Percentiles rank a stretch among this genome's conserved stretches.
Evolutionary conservation across 2,329 filamentous ascomycete species (phyloP).

Genomic region (Apiospora saccharicola): DNA sequence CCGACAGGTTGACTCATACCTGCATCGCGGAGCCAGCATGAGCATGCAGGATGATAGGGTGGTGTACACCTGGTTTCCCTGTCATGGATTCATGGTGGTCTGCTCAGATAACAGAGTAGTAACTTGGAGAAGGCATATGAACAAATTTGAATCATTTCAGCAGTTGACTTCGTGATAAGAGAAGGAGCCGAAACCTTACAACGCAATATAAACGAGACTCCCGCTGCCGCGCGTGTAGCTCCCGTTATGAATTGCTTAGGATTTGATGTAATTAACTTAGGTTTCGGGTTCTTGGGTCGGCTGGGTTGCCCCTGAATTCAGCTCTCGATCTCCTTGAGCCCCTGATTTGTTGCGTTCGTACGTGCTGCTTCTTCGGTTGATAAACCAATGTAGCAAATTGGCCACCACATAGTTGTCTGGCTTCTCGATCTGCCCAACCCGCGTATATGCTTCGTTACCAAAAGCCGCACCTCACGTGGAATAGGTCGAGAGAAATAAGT

Average conservation of each 20-base stretch:
- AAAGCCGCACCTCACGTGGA: not conserved
- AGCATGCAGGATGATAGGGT: not conserved
- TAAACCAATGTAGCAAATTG: not conserved
- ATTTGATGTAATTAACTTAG: not conserved
- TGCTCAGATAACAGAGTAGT: too few relatives aligned
- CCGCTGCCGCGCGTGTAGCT: not conserved
- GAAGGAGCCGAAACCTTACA: not conserved
- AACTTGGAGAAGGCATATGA: not conserved
- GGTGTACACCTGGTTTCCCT: not conserved
- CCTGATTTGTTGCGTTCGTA: not conserved
- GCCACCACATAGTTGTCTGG: not conserved
- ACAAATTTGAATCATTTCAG: not conserved
- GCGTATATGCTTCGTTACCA: not conserved
- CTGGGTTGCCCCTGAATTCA: not conserved
- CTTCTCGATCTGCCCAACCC: not conserved
- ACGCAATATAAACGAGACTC: too few relatives aligned
- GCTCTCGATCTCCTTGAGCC: not conserved
- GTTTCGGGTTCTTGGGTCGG: not conserved
- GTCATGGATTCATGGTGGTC: too few relatives aligned
- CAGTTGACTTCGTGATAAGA: not conserved
- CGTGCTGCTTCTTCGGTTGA: not conserved
- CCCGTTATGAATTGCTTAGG: not conserved
- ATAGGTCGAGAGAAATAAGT: not conserved
- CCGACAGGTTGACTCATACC: not conserved
- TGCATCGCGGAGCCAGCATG: not conserved